Conservation (phyloP, 2,329 filamentous ascomycete species). For the Fusarium sp. region DNA sequence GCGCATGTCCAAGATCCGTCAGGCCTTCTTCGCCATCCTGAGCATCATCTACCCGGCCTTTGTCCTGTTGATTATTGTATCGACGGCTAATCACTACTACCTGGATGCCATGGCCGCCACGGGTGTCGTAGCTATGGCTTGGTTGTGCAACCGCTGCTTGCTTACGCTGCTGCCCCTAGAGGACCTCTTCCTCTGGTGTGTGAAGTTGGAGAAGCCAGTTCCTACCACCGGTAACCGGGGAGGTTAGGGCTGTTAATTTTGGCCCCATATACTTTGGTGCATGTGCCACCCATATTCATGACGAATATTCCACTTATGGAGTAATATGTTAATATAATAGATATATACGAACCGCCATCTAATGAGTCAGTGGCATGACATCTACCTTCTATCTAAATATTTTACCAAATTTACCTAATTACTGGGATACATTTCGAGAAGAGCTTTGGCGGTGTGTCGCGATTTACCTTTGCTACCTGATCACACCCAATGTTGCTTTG, state of each 20-base stretch:
- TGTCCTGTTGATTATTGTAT: constrained; percentile 71
- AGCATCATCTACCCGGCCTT: constrained; percentile 68
- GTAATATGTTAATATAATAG: too few species aligned
- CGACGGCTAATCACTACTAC: constrained; percentile 76
- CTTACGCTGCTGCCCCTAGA: constrained; percentile 75
- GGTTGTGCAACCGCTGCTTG: constrained; percentile 66
- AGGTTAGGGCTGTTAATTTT: background rate
- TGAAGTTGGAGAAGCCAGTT: constrained; percentile 76
- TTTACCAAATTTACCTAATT: too few species aligned
- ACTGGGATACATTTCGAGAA: too few species aligned
- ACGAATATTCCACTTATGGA: too few species aligned
- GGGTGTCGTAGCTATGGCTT: constrained; percentile 73
- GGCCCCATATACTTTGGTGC: too few species aligned
- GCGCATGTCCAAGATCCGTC: constrained; percentile 49
- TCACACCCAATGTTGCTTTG: too few species aligned
- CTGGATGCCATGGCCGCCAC: constrained; percentile 77
- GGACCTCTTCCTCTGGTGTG: constrained; percentile 75
- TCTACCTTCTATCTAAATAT: too few species aligned
- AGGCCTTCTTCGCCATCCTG: constrained; percentile 51
- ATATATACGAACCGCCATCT: too few species aligned
- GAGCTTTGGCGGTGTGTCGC: too few species aligned
- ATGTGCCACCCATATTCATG: too few species aligned
- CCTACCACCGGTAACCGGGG: constrained; percentile 60
- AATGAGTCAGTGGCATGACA: too few species aligned
- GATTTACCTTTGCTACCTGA: too few species aligned